Percentiles rank a stretch among this genome's conserved stretches.
Conservation (phyloP, 257 asterid species). For the Solanum arcanum region DNA sequence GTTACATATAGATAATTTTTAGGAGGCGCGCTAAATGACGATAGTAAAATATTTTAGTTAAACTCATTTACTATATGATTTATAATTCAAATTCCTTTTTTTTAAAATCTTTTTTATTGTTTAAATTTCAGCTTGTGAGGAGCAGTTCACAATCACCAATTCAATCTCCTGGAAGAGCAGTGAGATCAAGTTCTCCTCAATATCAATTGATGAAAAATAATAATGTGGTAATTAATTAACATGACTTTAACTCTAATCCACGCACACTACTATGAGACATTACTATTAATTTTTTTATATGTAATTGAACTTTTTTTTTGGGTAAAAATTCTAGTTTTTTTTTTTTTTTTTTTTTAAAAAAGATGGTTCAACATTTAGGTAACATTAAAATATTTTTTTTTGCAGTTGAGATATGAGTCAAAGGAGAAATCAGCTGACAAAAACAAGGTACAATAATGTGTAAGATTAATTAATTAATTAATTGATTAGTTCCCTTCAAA, state of each 20-base stretch:
- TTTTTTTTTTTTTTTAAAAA: too few relatives aligned
- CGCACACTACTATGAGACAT: not conserved
- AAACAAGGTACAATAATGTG: not conserved
- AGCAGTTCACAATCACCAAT: slow-evolving; percentile 12
- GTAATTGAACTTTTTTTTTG: not conserved
- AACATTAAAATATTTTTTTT: not conserved
- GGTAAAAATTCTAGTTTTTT: not conserved
- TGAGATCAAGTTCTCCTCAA: slow-evolving; percentile 1
- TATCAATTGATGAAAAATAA: slow-evolving; percentile 9
- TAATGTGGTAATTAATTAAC: slow-evolving; percentile 8
- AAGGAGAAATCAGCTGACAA: slow-evolving; percentile 13
- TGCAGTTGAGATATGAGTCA: slow-evolving; percentile 18
- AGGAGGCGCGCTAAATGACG: not conserved
- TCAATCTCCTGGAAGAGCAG: slow-evolving; percentile 11
- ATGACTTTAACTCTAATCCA: not conserved
- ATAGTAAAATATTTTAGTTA: not conserved
- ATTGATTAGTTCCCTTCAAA: not conserved
- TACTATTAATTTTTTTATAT: too few relatives aligned
- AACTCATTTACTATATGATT: not conserved
- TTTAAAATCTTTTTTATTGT: not conserved
- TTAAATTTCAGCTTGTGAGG: slow-evolving; percentile 7
- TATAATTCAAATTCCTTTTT: not conserved
- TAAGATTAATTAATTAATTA: not conserved
- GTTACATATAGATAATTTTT: not conserved
- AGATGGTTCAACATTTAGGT: not conserved